Conservation (phyloP, 441 rosid genomes). For the Gossypium trilobum region DNA sequence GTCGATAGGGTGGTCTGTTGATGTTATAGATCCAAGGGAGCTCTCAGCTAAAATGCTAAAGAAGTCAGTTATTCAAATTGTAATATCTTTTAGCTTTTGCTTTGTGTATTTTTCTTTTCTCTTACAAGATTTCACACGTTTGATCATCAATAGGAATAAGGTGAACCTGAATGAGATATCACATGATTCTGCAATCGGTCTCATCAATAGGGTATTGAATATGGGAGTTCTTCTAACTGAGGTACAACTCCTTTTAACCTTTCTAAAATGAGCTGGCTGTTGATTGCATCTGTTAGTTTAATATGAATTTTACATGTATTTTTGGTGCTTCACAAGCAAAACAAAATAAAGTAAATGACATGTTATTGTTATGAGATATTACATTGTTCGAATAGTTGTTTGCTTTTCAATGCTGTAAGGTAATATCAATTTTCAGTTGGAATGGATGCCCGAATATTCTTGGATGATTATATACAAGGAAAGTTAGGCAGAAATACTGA, state of each 20-base stretch:
- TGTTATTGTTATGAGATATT: background rate
- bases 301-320: background rate
- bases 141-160: conserved; percentile 46
- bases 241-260: conserved; percentile 31
- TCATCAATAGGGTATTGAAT: conserved; percentile 50
- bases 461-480: background rate
- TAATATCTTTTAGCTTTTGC: background rate
- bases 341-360: background rate
- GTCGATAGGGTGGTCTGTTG: conserved; percentile 88
- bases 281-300: background rate
- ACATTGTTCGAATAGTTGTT: background rate
- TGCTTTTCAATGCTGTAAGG: background rate
- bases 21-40: conserved; percentile 82
- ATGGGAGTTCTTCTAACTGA: conserved; percentile 75
- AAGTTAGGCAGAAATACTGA: background rate
- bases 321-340: background rate
- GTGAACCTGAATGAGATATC: conserved; percentile 82
- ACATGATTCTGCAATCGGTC: conserved; percentile 81
- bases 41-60: conserved; percentile 86
- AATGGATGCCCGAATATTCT: background rate
- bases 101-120: background rate
- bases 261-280: background rate
- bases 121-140: conserved; percentile 14
- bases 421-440: background rate
- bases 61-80: conserved; percentile 35